Evolutionary conservation across 371 early-diverging fungal genomes (phyloP).

Genomic region (Mortierella sp.): DNA sequence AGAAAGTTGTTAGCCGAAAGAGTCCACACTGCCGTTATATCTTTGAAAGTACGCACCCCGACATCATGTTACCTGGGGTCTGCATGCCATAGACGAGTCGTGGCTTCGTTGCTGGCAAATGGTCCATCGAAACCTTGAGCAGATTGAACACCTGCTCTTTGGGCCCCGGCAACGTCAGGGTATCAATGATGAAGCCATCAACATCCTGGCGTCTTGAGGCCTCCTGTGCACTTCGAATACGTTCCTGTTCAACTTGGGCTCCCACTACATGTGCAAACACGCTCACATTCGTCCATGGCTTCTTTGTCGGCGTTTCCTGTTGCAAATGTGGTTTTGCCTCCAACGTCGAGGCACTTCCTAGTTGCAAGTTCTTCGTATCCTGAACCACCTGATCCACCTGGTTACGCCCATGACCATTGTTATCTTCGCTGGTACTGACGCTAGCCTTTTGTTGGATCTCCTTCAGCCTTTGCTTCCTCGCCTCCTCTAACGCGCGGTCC

Average conservation of each 20-base stretch:
- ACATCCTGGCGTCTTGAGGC: conserved; percentile 65
- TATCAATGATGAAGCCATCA: conserved; percentile 57
- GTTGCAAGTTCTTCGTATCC: conserved; percentile 3
- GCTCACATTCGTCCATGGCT: conserved; percentile 52
- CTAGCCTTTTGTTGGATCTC: background rate
- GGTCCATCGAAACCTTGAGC: conserved; percentile 54
- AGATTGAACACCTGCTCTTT: conserved; percentile 49
- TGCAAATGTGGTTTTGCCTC: background rate
- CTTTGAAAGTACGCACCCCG: no score
- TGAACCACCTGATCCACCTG: conserved; percentile 2
- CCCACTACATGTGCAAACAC: conserved; percentile 72
- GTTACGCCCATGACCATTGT: no score
- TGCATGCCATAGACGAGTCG: conserved; percentile 60
- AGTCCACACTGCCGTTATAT: background rate
- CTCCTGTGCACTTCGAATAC: conserved; percentile 65
- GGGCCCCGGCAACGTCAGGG: conserved; percentile 38
- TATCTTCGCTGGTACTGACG: background rate
- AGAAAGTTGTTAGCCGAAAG: background rate
- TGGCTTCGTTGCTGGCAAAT: conserved; percentile 55
- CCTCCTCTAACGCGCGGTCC: conserved; percentile 22
- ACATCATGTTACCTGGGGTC: conserved; percentile 56
- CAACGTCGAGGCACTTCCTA: background rate
- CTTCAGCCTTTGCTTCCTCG: conserved; percentile 6
- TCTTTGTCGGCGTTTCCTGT: background rate
- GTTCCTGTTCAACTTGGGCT: conserved; percentile 61